These are phyloP conservation scores for Alternaria viburni DNA, from an alignment of 2,329 filamentous ascomycete species.

Conservation along the genomic window DNA sequence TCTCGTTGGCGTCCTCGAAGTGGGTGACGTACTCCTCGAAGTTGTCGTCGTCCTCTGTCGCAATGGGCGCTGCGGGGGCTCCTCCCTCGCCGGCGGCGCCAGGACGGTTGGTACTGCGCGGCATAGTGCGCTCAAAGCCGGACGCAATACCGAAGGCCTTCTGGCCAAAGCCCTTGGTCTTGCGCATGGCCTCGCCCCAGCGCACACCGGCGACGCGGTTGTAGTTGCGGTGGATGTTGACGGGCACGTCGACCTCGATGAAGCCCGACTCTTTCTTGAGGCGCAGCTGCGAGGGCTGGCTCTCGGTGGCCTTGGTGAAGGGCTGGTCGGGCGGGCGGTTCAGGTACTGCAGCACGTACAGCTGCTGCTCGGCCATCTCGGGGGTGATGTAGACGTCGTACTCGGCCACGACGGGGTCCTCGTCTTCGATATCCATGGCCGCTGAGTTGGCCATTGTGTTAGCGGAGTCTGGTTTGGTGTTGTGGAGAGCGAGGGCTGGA, in stretches of 20 bases:
- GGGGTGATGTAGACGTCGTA: constrained; percentile 91
- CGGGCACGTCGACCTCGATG: constrained; percentile 88
- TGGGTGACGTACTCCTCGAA: constrained; percentile 60
- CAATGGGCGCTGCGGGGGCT: constrained; percentile 24
- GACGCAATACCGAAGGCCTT: constrained; percentile 56
- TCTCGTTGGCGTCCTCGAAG: constrained; percentile 69
- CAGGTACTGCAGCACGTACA: constrained; percentile 86
- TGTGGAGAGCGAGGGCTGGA: constrained; percentile 5
- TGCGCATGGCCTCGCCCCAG: constrained; percentile 78
- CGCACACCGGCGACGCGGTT: constrained; percentile 81
- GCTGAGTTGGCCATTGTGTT: constrained; percentile 15
- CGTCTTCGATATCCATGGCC: constrained; percentile 45
- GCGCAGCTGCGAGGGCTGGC: constrained; percentile 73
- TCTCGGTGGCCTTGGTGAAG: constrained; percentile 61
- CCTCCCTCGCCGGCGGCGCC: constrained; percentile 30
- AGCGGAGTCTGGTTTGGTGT: not conserved
- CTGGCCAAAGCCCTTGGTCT: constrained; percentile 53
- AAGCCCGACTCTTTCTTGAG: constrained; percentile 83
- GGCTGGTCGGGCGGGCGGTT: constrained; percentile 72
- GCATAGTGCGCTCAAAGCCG: constrained; percentile 50
- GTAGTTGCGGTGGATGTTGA: constrained; percentile 75
- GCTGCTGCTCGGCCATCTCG: constrained; percentile 59
- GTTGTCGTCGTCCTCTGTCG: constrained; percentile 68
- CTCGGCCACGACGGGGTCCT: constrained; percentile 57
- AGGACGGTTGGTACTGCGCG: constrained; percentile 34